These are phyloP conservation scores for Sergeia podlipaevii DNA, from an alignment of 208 protist species.

Conservation along the genomic window DNA sequence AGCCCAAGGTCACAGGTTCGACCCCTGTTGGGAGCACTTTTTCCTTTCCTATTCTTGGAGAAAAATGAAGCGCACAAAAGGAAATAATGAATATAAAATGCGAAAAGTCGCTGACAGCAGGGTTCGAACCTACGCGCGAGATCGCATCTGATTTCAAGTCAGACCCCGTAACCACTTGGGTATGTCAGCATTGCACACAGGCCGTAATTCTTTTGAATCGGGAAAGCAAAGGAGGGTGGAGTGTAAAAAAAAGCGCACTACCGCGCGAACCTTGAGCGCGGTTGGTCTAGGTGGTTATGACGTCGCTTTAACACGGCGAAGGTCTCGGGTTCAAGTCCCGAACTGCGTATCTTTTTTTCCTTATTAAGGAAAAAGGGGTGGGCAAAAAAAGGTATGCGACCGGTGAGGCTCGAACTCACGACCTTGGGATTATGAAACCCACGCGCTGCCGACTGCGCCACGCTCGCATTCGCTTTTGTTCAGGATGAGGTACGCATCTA, in stretches of 20 bases:
- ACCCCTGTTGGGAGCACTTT: slow-evolving; percentile 65
- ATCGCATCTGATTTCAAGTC: slow-evolving; percentile 91
- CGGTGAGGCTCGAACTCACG: slow-evolving; percentile 91
- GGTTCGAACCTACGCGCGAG: slow-evolving; percentile 89
- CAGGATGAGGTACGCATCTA: background rate
- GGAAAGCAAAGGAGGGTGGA: too few species aligned
- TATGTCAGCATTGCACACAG: slow-evolving; percentile 71
- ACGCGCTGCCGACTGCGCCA: slow-evolving; percentile 95
- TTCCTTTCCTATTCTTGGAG: background rate
- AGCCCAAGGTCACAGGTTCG: slow-evolving; percentile 70
- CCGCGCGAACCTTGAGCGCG: too few species aligned
- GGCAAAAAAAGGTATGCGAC: slow-evolving; percentile 32
- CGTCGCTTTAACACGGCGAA: too few species aligned
- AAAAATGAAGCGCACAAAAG: background rate
- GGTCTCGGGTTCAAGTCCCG: too few species aligned
- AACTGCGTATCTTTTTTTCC: too few species aligned
- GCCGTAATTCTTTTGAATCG: too few species aligned
- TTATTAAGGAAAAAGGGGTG: too few species aligned
- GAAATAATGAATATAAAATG: background rate
- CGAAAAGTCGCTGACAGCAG: slow-evolving; percentile 50
- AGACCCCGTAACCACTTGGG: slow-evolving; percentile 90
- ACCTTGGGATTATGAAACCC: slow-evolving; percentile 95
- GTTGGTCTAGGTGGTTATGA: too few species aligned
- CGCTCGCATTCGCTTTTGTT: slow-evolving; percentile 33
- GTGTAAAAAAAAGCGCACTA: too few species aligned